Percentiles rank a stretch among this genome's conserved stretches.
Evolutionary conservation across 2,329 filamentous ascomycete species (phyloP).

Genomic region (Albifimbria verrucaria): DNA sequence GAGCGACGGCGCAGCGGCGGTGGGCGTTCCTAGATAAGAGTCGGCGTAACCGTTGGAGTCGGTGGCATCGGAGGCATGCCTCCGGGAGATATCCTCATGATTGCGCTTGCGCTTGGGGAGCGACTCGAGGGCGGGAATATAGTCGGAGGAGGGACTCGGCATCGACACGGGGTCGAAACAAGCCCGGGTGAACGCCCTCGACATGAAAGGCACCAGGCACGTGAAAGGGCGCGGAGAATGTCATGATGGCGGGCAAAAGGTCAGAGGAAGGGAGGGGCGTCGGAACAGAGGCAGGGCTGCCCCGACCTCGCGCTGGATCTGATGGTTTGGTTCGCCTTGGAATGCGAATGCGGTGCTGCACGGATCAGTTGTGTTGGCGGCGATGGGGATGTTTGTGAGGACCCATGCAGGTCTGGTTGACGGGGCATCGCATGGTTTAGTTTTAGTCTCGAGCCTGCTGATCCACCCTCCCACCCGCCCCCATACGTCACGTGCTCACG

Average conservation of each 20-base stretch:
- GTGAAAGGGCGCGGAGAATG: slow-evolving; percentile 19
- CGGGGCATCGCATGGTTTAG: background rate
- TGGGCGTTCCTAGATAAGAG: slow-evolving; percentile 17
- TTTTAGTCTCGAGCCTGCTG: background rate
- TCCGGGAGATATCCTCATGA: slow-evolving; percentile 25
- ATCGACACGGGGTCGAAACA: slow-evolving; percentile 44
- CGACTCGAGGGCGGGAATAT: slow-evolving; percentile 27
- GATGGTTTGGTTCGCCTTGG: background rate
- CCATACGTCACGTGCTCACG: background rate
- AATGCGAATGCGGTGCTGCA: background rate
- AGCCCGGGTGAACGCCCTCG: slow-evolving; percentile 39
- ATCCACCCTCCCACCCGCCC: too few species aligned
- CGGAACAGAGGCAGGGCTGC: background rate
- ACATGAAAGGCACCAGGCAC: slow-evolving; percentile 32
- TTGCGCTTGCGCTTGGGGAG: slow-evolving; percentile 44
- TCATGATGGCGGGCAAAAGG: background rate
- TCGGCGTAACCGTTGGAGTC: slow-evolving; percentile 13
- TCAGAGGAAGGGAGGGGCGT: background rate
- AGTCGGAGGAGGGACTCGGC: slow-evolving; percentile 35
- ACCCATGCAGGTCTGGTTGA: background rate
- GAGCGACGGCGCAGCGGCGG: slow-evolving; percentile 11
- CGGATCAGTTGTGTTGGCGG: background rate
- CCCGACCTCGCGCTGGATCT: too few species aligned
- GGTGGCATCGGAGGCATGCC: slow-evolving; percentile 13
- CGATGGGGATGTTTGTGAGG: background rate